These are phyloP conservation scores for Scutellaria barbata DNA, from an alignment of 257 asterid species.

Conservation along the genomic window DNA sequence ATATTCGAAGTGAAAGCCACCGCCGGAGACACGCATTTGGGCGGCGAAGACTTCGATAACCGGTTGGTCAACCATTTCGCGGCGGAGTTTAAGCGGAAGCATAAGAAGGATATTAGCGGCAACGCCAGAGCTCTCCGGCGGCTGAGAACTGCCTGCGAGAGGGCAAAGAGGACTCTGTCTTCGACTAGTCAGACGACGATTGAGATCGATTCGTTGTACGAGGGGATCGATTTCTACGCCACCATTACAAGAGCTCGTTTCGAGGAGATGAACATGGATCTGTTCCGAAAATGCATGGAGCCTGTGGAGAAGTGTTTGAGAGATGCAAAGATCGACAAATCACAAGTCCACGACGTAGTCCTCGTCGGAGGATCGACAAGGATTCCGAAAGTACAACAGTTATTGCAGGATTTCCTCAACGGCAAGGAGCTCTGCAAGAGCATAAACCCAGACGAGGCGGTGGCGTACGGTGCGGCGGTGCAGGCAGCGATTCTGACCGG, in stretches of 20 bases:
- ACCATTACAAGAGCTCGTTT: conserved; percentile 61
- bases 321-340: conserved; percentile 55
- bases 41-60: conserved; percentile 64
- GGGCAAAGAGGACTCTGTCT: conserved; percentile 65
- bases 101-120: conserved; percentile 56
- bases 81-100: conserved; percentile 60
- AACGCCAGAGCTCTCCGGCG: conserved; percentile 59
- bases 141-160: conserved; percentile 63
- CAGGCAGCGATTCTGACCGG: conserved; percentile 65
- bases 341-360: conserved; percentile 57
- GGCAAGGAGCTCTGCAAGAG: conserved; percentile 69
- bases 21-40: conserved; percentile 60
- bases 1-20: conserved; percentile 57
- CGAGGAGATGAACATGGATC: conserved; percentile 64
- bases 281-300: conserved; percentile 63
- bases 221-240: conserved; percentile 64
- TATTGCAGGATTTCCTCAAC: conserved; percentile 58
- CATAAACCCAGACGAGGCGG: conserved; percentile 69
- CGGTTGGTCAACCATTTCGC: conserved; percentile 61
- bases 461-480: conserved; percentile 66
- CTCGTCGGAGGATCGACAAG: conserved; percentile 67
- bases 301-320: conserved; percentile 62
- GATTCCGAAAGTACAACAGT: conserved; percentile 63
- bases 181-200: conserved; percentile 58
- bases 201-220: conserved; percentile 62